Base-by-base conservation (phyloP, 768 basidiomycete species). In the Lepiota brunneoincarnata region DNA sequence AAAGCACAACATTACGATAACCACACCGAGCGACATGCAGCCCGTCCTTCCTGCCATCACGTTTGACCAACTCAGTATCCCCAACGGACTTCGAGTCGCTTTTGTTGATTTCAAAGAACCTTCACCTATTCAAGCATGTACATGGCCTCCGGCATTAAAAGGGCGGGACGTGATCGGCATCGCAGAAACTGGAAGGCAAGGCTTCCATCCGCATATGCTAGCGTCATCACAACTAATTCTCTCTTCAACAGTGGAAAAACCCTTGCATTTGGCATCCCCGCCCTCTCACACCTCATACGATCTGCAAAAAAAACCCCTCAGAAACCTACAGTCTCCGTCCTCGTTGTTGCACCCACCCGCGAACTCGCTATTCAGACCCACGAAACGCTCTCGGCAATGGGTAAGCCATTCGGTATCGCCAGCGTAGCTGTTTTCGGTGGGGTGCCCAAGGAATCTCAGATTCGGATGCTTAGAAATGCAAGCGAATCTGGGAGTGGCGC, bases 311-410 rank as follows among this genome's bases (percentile, higher is more conserved):
- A 66, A 50, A 41, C 61, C 42, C 70, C 70, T 58, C 63, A 58
- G 43, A 62, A 63, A 51, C 68, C 71, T 48, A 71, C 75, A 0
- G 74, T 87, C 9, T 81, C 80, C 2, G 80, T 88, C 11, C 81
- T 97, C 7, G 87, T 98, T 41, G 75, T 99, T 7, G 91, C 95
- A 1, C 97, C 97, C 0, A 99, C 97, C 1, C 88, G 97, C 38
- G 97, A 99, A 72, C 81, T 99, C 18, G 97, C 97, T 0, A 80
- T 97, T 47, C 97, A 99, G 69, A 98, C 93, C 2, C 92, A 96
- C 63, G 88, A 91, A 17, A 88, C 89, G 1, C 76, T 99, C 37
- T 75, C 78, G 4, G 76, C 75, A 2, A 77, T 98, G 5, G 91
- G 92, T 4, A 81, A 81, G 57, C 80, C 84, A 3, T 84, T 89